Base-by-base conservation (phyloP, 257 asterid genomes). In the Rhazya stricta region DNA sequence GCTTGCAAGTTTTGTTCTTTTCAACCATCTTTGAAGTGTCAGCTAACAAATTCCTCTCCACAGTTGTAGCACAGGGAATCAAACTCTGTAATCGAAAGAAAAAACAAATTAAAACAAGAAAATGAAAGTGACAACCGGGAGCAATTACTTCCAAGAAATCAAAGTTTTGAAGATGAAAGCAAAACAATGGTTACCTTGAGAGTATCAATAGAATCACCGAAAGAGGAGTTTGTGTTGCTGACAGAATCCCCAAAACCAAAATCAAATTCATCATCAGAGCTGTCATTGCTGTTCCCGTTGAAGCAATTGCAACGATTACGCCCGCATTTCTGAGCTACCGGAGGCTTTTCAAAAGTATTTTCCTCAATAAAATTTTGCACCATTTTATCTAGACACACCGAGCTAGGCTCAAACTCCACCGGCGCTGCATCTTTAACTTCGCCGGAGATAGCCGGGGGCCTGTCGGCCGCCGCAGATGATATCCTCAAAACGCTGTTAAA, bases 241-340 rank as follows among this genome's bases (percentile, higher is more conserved):
- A 76, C 8, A 1, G 86, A 82, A 76, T 92, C 98, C 11, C 87
- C 86, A 76, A 88, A 87, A 72, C 77, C 82, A 42, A 83, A 86
- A 80, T 90, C 97, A 34, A 90, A 83, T 56, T 91, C 98, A 78
- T 91, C 98, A 60, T 90, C 97, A 69, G 98, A 94, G 79, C 94
- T 90, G 87, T 89, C 96, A 86, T 87, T 90, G 79, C 85, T 86
- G 83, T 88, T 94, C 19, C 74, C 74, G 41, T 71, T 45, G 45
- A 71, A 71, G 74, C 74, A 71, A 71, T 71, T 71, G 74, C 74
- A 71, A 9, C 74, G 74, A 18, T 71, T 45, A 48, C 96, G 84
- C 46, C 96, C 89, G 76, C 82, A 86, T 79, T 87, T 93, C 78
- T 54, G 90, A 67, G 83, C 82, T 53, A 81, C 54, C 73, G 84